Evolutionary conservation across 2,329 filamentous ascomycete genomes (phyloP).

Genomic region (Pyrenophora teres): DNA sequence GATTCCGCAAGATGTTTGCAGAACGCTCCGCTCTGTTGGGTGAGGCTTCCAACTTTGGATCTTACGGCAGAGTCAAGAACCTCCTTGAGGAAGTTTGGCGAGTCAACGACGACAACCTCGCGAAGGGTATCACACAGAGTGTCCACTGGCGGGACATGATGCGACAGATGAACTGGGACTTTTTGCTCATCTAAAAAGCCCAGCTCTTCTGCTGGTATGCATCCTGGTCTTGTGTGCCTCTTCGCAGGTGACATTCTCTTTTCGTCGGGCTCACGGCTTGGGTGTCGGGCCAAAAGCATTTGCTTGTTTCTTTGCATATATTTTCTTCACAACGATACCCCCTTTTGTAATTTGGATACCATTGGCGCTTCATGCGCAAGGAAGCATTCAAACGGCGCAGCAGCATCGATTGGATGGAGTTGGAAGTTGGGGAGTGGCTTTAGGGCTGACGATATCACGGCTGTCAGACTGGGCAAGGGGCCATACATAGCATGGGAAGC

Average conservation of each 20-base stretch:
- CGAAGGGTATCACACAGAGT: constrained; percentile 61
- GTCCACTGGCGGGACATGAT: constrained; percentile 96
- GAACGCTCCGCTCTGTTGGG: constrained; percentile 76
- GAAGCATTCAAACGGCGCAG: constrained; percentile 32
- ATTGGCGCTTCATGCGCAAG: constrained; percentile 24
- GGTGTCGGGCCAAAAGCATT: constrained; percentile 28
- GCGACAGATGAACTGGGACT: constrained; percentile 89
- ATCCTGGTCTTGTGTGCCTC: constrained; percentile 43
- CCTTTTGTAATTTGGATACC: constrained; percentile 45
- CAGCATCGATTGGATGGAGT: constrained; percentile 32
- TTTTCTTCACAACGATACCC: constrained; percentile 45
- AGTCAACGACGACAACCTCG: constrained; percentile 67
- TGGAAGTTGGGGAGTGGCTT: constrained; percentile 32
- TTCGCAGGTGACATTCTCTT: constrained; percentile 30
- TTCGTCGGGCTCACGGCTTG: constrained; percentile 14
- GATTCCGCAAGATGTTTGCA: constrained; percentile 77
- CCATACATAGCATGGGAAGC: constrained; percentile 30
- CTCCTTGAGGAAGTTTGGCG: constrained; percentile 83
- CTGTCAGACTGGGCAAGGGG: constrained; percentile 9
- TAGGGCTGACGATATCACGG: constrained; percentile 35
- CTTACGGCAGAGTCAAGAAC: constrained; percentile 79
- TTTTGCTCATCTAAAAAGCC: constrained; percentile 74
- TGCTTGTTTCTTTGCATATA: constrained; percentile 46
- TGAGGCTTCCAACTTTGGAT: constrained; percentile 77
- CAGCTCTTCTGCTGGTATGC: constrained; percentile 40